Conservation (phyloP, 305 asterid species). For the Fraxinus sp. region DNA sequence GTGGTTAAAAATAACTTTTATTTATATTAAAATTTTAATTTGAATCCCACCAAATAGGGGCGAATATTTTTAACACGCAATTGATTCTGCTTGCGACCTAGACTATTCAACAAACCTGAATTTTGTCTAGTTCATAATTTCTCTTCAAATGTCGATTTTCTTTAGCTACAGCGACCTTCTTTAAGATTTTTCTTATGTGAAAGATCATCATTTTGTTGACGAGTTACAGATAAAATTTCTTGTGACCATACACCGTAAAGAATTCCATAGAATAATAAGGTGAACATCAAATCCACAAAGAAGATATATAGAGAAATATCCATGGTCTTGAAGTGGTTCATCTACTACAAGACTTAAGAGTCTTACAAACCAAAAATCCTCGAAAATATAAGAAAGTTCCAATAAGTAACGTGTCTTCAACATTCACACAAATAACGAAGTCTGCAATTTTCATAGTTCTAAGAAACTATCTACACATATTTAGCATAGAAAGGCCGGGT, state of each 20-base stretch:
- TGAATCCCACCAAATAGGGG: not conserved
- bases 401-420: not conserved
- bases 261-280: not conserved
- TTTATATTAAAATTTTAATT: too few relatives aligned
- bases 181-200: not conserved
- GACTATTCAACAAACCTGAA: not conserved
- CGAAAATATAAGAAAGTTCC: not conserved
- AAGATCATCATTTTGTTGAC: not conserved
- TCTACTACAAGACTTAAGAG: not conserved
- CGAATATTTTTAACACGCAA: not conserved
- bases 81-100: not conserved
- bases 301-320: not conserved
- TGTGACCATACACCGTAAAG: not conserved
- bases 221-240: not conserved
- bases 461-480: not conserved
- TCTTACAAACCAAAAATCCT: not conserved
- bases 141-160: not conserved
- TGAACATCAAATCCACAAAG: not conserved
- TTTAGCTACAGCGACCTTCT: not conserved
- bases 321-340: not conserved
- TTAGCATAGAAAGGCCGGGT: conserved; percentile 2
- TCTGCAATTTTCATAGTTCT: not conserved
- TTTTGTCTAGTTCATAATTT: not conserved
- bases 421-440: conserved; percentile 1
- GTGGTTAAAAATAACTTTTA: not conserved